Percentiles rank a stretch among this genome's conserved stretches.
Evolutionary conservation across 805 yeast genomes (phyloP).

Genomic region (Lipomyces sp.): DNA sequence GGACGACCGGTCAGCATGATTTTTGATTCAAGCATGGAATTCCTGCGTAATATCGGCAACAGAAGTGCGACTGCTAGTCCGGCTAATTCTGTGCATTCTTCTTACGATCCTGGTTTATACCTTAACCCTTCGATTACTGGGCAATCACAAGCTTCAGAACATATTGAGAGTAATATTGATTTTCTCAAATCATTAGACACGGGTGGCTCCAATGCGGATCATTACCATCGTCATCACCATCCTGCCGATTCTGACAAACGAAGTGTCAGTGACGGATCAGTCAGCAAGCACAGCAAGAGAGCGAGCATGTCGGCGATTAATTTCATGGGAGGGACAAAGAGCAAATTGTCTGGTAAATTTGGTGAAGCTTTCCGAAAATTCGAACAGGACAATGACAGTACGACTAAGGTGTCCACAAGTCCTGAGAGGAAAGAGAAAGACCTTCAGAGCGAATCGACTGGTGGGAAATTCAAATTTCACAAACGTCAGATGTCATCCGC

Average conservation of each 20-base stretch:
- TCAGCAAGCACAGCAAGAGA: slow-evolving; percentile 16
- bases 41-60: slow-evolving; percentile 21
- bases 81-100: slow-evolving; percentile 12
- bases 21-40: slow-evolving; percentile 27
- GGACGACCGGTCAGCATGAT: slow-evolving; percentile 27
- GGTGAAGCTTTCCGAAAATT: slow-evolving; percentile 26
- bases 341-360: slow-evolving; percentile 21
- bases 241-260: slow-evolving; percentile 1
- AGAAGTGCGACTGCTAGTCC: slow-evolving; percentile 20
- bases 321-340: not conserved
- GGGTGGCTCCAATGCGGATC: slow-evolving; percentile 19
- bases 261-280: slow-evolving; percentile 3
- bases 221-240: not conserved
- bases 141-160: slow-evolving; percentile 23
- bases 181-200: slow-evolving; percentile 26
- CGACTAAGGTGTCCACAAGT: slow-evolving; percentile 10
- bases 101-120: slow-evolving; percentile 4
- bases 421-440: slow-evolving; percentile 8
- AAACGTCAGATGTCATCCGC: slow-evolving; percentile 12
- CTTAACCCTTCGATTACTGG: slow-evolving; percentile 17
- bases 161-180: slow-evolving; percentile 25
- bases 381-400: slow-evolving; percentile 10
- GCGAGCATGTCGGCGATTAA: slow-evolving; percentile 15
- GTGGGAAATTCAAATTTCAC: slow-evolving; percentile 11
- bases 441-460: not conserved